Percentiles rank a stretch among this genome's conserved stretches.
phyloP scores from a whole-genome alignment of 805 yeast species.

The Lipomyces spencermartinsiae region DNA sequence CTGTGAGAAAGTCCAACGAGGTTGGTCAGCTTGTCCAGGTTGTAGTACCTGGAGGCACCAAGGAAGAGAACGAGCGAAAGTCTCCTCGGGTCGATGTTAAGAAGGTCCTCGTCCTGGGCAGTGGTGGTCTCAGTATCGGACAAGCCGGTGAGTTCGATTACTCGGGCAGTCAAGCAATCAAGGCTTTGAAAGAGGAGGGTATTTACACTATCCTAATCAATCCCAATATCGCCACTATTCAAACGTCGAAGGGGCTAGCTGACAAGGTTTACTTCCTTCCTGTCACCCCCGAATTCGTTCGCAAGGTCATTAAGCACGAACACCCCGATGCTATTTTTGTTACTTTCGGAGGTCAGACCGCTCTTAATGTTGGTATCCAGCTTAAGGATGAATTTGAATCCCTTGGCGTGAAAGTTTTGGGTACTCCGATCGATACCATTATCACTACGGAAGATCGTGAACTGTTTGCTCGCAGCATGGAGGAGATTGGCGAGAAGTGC shows the following conservation, averaged over 20 bases:
- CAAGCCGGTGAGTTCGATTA: constrained; percentile 99
- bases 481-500: constrained; percentile 92
- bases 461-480: constrained; percentile 91
- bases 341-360: constrained; percentile 99
- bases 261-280: constrained; percentile 98
- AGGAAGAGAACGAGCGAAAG: constrained; percentile 73
- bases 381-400: constrained; percentile 93
- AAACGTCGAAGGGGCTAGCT: constrained; percentile 96
- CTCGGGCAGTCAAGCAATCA: constrained; percentile 98
- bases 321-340: constrained; percentile 96
- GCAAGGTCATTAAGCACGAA: constrained; percentile 93
- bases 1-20: constrained; percentile 65
- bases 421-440: constrained; percentile 94
- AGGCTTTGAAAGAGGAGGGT: constrained; percentile 97
- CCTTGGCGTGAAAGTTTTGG: constrained; percentile 91
- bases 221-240: constrained; percentile 98
- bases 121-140: constrained; percentile 98
- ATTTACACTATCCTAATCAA: constrained; percentile 94
- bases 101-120: constrained; percentile 92
- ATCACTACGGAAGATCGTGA: constrained; percentile 99
- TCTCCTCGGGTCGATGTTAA: constrained; percentile 83
- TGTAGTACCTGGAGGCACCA: constrained; percentile 86
- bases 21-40: constrained; percentile 68
- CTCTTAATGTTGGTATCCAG: constrained; percentile 91
- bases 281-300: constrained; percentile 95